phyloP scores from a whole-genome alignment of 768 basidiomycete genomes.

The Termitomyces sp. region DNA sequence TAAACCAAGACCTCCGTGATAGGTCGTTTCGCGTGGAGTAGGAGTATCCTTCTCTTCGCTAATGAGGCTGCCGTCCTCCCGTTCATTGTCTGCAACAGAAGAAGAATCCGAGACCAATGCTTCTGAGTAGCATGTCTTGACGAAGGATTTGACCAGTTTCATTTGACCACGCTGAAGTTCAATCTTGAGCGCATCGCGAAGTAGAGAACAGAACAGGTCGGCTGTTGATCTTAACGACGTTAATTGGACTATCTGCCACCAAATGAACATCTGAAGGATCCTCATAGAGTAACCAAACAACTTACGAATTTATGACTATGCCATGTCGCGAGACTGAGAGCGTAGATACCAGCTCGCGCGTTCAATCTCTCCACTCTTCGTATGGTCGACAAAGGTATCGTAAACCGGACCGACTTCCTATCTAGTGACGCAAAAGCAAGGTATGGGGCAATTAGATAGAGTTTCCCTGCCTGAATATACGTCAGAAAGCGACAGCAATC shows the following conservation, averaged over 20 bases:
- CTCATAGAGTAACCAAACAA: conserved; percentile 7
- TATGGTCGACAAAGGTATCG: conserved; percentile 88
- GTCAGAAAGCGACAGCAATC: conserved; percentile 1
- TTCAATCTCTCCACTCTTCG: conserved; percentile 93
- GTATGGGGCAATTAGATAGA: conserved; percentile 86
- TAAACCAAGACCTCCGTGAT: conserved; percentile 77
- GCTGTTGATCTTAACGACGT: conserved; percentile 92
- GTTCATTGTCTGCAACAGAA: conserved; percentile 58
- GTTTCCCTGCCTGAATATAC: conserved; percentile 74
- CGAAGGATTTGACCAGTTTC: conserved; percentile 88
- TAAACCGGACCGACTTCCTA: conserved; percentile 87
- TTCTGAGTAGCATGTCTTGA: conserved; percentile 93
- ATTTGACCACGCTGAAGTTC: conserved; percentile 90
- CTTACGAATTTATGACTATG: conserved; percentile 90
- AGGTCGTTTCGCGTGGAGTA: conserved; percentile 45
- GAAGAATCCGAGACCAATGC: conserved; percentile 63
- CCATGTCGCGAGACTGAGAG: conserved; percentile 92
- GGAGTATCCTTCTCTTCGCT: conserved; percentile 49
- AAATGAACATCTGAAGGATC: neutral
- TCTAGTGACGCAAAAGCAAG: conserved; percentile 89
- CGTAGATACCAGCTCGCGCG: conserved; percentile 91
- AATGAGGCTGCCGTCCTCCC: conserved; percentile 65
- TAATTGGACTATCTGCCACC: conserved; percentile 78
- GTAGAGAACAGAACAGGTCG: conserved; percentile 85
- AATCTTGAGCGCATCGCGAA: conserved; percentile 85